Evolutionary conservation across 2,329 filamentous ascomycete genomes (phyloP), one percentile per base, ranked within the genome.

Genomic region (Ceratocystis variospora): DNA sequence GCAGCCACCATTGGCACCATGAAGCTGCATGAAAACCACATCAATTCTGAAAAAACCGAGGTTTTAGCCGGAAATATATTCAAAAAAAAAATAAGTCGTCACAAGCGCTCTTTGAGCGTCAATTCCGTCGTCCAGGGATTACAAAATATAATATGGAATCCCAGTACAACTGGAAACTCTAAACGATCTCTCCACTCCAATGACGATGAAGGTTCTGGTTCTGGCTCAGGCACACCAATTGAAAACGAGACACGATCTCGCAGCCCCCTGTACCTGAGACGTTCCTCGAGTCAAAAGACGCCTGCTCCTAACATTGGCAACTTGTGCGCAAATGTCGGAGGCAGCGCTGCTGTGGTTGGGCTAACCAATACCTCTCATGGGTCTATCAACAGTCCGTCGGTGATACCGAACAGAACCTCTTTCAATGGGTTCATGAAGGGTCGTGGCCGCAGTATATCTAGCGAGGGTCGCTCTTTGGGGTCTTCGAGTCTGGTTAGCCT

Each of bases 1-100:
- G 81, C 84, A 15, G 87, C 87, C 19, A 90, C 87, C 0, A 85
- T 87, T 79, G 87, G 87, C 17, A 90, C 87, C 1, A 61, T 50
- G 10, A 46, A 19, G 6, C 80, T 83, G 5, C 81, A 86, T 53
- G 81, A 82, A 67, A 87, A 86, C 72, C 77, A 87, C 62, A 83
- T 86, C 1, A 85, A 81, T 70, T 28, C 50, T 28, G 75, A 84
- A 33, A 84, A 77, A 25, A 69, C 73, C 12, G 73, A 87, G 46
- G 83, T 80, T 19, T 76, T 87, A 7, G 81, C 81, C 65, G 83
- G 85, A 28, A 84, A 80, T 67, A 79, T 89, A 48, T 74, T 88
- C 50, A 88, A 87, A 71, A 85, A 83, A 72, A n/a, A n/a, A n/a
- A n/a, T n/a, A n/a, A n/a, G n/a, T n/a, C n/a, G n/a, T n/a, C 19